Percentiles rank a stretch among this genome's conserved stretches.
Conservation (phyloP, 2,329 filamentous ascomycete species). For the Balansia obtecta region DNA sequence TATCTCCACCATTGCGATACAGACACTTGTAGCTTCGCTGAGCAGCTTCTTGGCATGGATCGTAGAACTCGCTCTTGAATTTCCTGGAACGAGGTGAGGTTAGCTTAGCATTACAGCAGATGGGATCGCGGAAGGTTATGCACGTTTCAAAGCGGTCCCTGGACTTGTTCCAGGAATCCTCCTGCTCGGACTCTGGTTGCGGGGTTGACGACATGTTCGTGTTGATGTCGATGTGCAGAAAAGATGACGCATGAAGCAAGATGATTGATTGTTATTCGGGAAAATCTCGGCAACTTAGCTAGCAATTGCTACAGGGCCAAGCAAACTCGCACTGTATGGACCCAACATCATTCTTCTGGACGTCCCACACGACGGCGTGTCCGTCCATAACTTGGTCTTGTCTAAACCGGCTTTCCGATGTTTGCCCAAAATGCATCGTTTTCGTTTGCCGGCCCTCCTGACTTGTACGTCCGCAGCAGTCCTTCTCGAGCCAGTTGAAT, state of each 20-base stretch:
- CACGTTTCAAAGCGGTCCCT: conserved; percentile 54
- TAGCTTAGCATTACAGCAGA: neutral
- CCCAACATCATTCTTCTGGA: neutral
- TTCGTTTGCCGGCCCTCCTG: neutral
- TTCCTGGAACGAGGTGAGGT: conserved; percentile 44
- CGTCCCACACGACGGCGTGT: neutral
- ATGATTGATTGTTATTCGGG: conserved; percentile 9
- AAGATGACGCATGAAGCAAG: neutral
- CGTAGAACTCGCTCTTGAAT: conserved; percentile 76
- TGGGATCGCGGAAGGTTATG: conserved; percentile 11
- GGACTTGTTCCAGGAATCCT: conserved; percentile 43
- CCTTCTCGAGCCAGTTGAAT: conserved; percentile 34
- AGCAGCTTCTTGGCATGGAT: conserved; percentile 91
- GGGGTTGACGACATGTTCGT: conserved; percentile 2
- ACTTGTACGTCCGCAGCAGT: conserved; percentile 14
- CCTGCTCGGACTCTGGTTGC: conserved; percentile 6
- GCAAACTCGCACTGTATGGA: neutral
- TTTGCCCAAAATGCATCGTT: conserved; percentile 12
- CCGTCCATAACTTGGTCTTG: no score
- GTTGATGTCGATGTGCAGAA: neutral
- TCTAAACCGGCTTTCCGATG: neutral
- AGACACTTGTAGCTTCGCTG: conserved; percentile 76
- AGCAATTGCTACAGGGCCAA: neutral
- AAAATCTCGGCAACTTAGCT: conserved; percentile 9
- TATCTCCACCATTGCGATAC: conserved; percentile 76